phyloP scores from a whole-genome alignment of 2,329 filamentous ascomycete species.

The Beauveria australis region DNA sequence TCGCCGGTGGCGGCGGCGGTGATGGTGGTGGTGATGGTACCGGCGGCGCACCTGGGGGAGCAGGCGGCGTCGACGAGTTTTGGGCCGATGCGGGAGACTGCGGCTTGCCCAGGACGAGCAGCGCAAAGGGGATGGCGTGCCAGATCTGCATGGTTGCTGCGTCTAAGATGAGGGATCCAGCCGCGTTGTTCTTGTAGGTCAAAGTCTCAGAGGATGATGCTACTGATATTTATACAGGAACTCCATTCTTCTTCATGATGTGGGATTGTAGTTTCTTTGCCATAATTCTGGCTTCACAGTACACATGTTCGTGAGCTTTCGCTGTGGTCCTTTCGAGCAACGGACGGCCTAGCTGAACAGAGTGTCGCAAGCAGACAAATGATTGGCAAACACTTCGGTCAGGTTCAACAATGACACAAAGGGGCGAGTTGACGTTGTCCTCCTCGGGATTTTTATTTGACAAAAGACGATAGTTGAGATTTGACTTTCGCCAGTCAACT shows the following conservation, averaged over 20 bases:
- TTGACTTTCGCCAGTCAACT: no score
- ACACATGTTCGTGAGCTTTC: neutral
- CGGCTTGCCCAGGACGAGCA: slow-evolving; percentile 14
- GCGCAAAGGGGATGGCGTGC: slow-evolving; percentile 1
- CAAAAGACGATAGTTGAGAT: no score
- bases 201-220: no score
- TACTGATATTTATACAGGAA: neutral
- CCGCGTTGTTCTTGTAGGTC: neutral
- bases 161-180: neutral
- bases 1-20: slow-evolving; percentile 14
- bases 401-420: neutral
- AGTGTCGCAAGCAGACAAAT: slow-evolving; percentile 4
- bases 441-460: no score
- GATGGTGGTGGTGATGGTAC: slow-evolving; percentile 15
- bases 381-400: neutral
- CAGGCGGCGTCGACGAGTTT: slow-evolving; percentile 13
- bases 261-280: neutral
- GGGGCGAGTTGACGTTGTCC: no score
- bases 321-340: no score
- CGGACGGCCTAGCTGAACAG: neutral
- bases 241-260: neutral
- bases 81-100: slow-evolving; percentile 11
- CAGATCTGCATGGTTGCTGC: slow-evolving; percentile 2
- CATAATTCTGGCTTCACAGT: neutral
- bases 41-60: slow-evolving; percentile 19